Conservation (phyloP, 2,329 filamentous ascomycete species). For the Colletotrichum incanum region DNA sequence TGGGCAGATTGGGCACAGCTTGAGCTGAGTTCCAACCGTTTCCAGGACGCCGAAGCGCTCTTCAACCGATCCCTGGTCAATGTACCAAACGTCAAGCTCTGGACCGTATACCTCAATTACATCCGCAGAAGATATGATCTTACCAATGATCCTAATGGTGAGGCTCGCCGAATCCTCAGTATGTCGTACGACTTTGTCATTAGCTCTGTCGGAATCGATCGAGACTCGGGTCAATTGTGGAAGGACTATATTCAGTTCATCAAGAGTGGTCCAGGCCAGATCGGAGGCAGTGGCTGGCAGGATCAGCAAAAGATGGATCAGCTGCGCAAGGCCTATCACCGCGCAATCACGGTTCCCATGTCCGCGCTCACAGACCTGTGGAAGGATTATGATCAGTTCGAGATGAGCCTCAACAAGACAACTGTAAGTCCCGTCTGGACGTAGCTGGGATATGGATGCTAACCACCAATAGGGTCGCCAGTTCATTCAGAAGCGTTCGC, state of each 20-base stretch:
- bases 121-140: conserved; percentile 93
- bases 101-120: conserved; percentile 95
- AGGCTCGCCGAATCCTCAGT: conserved; percentile 84
- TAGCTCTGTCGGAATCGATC: conserved; percentile 90
- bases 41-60: conserved; percentile 84
- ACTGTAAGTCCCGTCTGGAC: conserved; percentile 71
- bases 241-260: conserved; percentile 95
- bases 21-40: conserved; percentile 90
- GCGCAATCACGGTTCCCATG: conserved; percentile 89
- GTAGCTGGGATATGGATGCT: neutral
- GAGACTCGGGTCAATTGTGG: conserved; percentile 92
- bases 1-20: conserved; percentile 93
- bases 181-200: conserved; percentile 95
- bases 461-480: conserved; percentile 82
- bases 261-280: conserved; percentile 86
- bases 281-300: conserved; percentile 92
- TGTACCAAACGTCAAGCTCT: conserved; percentile 88
- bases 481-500: conserved; percentile 92
- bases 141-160: conserved; percentile 80
- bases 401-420: conserved; percentile 93
- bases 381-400: conserved; percentile 98
- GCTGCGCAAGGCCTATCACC: conserved; percentile 92
- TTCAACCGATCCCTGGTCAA: conserved; percentile 85
- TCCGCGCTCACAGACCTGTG: conserved; percentile 87
- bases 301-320: conserved; percentile 98